phyloP scores from a whole-genome alignment of 371 early-diverging fungal species.

The Syncephalastrum sp. region DNA sequence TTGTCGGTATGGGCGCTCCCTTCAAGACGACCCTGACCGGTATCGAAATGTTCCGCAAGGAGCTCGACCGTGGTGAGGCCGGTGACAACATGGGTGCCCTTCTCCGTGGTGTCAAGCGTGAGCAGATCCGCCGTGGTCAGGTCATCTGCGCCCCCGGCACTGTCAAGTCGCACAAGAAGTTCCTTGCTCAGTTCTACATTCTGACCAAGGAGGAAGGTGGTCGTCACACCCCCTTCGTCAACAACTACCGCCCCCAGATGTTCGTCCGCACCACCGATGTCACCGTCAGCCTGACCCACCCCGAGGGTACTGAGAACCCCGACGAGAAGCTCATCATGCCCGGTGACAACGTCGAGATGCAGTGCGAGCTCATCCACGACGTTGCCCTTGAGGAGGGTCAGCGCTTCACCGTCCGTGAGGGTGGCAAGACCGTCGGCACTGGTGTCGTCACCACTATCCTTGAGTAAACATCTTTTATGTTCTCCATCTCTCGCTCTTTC shows the following conservation, averaged over 20 bases:
- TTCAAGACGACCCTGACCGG: slow-evolving; percentile 93
- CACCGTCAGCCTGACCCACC: slow-evolving; percentile 86
- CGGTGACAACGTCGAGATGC: slow-evolving; percentile 92
- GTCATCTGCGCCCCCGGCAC: slow-evolving; percentile 92
- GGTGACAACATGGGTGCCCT: slow-evolving; percentile 98
- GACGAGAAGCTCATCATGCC: slow-evolving; percentile 97
- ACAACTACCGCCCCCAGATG: slow-evolving; percentile 97
- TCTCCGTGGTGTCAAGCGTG: slow-evolving; percentile 96
- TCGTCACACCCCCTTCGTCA: slow-evolving; percentile 95
- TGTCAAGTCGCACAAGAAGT: slow-evolving; percentile 92
- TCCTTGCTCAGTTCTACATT: slow-evolving; percentile 89
- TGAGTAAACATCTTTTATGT: slow-evolving; percentile 20
- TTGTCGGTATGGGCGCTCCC: slow-evolving; percentile 91
- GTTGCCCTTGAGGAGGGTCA: slow-evolving; percentile 92
- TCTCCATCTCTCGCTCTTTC: neutral
- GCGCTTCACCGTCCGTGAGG: slow-evolving; percentile 97
- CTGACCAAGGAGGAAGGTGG: slow-evolving; percentile 98
- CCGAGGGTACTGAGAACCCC: slow-evolving; percentile 77
- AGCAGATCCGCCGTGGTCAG: slow-evolving; percentile 93
- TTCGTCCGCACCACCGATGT: slow-evolving; percentile 95
- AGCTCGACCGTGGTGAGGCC: slow-evolving; percentile 95
- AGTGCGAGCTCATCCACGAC: slow-evolving; percentile 76
- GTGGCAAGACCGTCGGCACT: slow-evolving; percentile 97
- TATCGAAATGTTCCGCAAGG: slow-evolving; percentile 99
- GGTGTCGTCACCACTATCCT: slow-evolving; percentile 62